A percentile compares a stretch with the other conserved stretches of the same genome.
These are phyloP conservation scores for Kwoniella newhampshirensis DNA, from an alignment of 768 basidiomycete species.

Conservation along the genomic window DNA sequence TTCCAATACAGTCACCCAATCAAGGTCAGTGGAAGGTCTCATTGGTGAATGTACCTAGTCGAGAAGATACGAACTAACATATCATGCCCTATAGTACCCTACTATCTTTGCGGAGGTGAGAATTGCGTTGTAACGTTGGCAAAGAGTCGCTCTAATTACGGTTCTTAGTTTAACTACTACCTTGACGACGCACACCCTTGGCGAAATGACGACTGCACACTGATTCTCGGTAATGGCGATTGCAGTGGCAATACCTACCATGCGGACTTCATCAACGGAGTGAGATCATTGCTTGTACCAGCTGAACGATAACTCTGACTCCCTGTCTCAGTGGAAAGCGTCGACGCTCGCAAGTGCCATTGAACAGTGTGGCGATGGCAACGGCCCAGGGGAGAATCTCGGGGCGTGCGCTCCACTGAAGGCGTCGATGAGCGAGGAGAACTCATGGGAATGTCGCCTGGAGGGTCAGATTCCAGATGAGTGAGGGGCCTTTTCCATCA, in stretches of 20 bases:
- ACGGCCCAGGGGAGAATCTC: conserved; percentile 29
- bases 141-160: neutral
- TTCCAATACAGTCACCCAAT: conserved; percentile 11
- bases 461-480: conserved; percentile 41
- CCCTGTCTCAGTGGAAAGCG: conserved; percentile 32
- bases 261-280: conserved; percentile 43
- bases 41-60: neutral
- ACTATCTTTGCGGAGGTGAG: conserved; percentile 43
- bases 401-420: conserved; percentile 29
- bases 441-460: conserved; percentile 27
- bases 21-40: conserved; percentile 10
- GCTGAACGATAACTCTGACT: neutral
- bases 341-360: conserved; percentile 28
- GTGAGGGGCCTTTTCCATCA: no score
- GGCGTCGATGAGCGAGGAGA: conserved; percentile 11
- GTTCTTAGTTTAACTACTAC: conserved; percentile 32
- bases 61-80: neutral
- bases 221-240: conserved; percentile 44
- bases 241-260: conserved; percentile 35
- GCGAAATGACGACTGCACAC: conserved; percentile 35
- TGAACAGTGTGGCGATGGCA: conserved; percentile 31
- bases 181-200: conserved; percentile 31
- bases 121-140: neutral
- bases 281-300: conserved; percentile 20
- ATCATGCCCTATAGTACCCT: no score